Percentiles rank a stretch among this genome's conserved stretches.
phyloP scores from a whole-genome alignment of 495 filamentous ascomycete species.

The Arthonia radiata region DNA sequence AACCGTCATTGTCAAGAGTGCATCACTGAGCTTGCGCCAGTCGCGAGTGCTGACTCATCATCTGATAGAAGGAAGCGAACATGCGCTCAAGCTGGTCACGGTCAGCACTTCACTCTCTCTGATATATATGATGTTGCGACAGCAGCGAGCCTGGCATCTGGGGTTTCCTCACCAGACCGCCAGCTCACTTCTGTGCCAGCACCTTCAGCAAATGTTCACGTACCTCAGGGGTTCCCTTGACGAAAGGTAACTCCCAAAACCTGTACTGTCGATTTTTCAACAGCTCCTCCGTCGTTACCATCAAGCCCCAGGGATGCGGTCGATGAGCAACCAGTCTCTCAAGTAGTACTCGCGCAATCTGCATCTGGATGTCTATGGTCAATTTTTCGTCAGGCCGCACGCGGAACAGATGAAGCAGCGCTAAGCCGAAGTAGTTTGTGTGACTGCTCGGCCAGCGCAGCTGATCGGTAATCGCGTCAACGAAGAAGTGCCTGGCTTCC shows the following conservation, averaged over 20 bases:
- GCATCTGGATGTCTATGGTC: slow-evolving; percentile 61
- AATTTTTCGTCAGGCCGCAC: slow-evolving; percentile 51
- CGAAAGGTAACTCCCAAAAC: slow-evolving; percentile 82
- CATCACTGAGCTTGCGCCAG: no score
- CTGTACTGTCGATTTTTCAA: slow-evolving; percentile 69
- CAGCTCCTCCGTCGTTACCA: slow-evolving; percentile 73
- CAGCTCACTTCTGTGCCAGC: no score
- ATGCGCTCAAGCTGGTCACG: no score
- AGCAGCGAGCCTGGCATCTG: no score
- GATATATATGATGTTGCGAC: no score
- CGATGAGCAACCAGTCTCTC: slow-evolving; percentile 75
- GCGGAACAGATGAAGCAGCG: slow-evolving; percentile 68
- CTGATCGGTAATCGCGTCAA: slow-evolving; percentile 72
- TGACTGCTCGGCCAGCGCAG: slow-evolving; percentile 72
- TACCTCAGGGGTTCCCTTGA: slow-evolving; percentile 73
- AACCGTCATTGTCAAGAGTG: no score
- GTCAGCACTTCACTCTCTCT: no score
- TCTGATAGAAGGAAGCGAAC: no score
- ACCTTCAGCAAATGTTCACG: no score
- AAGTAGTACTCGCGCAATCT: slow-evolving; percentile 65
- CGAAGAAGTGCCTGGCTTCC: slow-evolving; percentile 61
- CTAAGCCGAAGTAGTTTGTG: slow-evolving; percentile 81
- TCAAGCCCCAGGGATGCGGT: slow-evolving; percentile 89
- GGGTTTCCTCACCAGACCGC: no score
- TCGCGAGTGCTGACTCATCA: no score